These are phyloP conservation scores for Fusarium setosum DNA, from an alignment of 2,329 filamentous ascomycete species.

Conservation along the genomic window DNA sequence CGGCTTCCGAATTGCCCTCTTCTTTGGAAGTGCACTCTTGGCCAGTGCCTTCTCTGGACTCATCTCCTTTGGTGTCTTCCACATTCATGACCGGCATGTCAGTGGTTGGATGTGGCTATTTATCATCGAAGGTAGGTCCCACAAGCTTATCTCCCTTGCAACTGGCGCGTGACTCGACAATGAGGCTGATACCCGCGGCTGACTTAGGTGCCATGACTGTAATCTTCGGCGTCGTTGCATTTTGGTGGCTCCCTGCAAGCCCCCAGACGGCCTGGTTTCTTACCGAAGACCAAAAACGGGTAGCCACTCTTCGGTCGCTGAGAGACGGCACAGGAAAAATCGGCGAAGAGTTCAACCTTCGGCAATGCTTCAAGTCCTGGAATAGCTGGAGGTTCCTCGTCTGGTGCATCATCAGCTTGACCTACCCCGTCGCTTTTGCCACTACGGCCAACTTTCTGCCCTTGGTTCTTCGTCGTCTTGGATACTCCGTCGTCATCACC, in stretches of 20 bases:
- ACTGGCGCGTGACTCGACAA: neutral
- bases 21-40: constrained; percentile 69
- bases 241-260: constrained; percentile 44
- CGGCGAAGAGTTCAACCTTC: constrained; percentile 50
- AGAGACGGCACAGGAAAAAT: constrained; percentile 55
- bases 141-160: neutral
- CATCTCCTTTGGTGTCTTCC: constrained; percentile 69
- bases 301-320: constrained; percentile 52
- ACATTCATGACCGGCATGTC: constrained; percentile 28
- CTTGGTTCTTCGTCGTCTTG: constrained; percentile 57
- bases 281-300: constrained; percentile 53
- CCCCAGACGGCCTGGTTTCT: constrained; percentile 55
- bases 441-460: constrained; percentile 55
- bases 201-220: constrained; percentile 56
- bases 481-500: constrained; percentile 56
- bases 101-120: constrained; percentile 3
- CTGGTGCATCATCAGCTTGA: constrained; percentile 59
- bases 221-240: constrained; percentile 29
- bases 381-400: constrained; percentile 50
- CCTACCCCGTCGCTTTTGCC: constrained; percentile 60
- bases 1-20: constrained; percentile 67
- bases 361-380: constrained; percentile 56
- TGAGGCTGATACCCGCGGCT: constrained; percentile 23
- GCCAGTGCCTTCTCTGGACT: constrained; percentile 74
- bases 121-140: constrained; percentile 55